Base-by-base conservation (phyloP, 768 basidiomycete genomes). In the Boletus reticuloceps region DNA sequence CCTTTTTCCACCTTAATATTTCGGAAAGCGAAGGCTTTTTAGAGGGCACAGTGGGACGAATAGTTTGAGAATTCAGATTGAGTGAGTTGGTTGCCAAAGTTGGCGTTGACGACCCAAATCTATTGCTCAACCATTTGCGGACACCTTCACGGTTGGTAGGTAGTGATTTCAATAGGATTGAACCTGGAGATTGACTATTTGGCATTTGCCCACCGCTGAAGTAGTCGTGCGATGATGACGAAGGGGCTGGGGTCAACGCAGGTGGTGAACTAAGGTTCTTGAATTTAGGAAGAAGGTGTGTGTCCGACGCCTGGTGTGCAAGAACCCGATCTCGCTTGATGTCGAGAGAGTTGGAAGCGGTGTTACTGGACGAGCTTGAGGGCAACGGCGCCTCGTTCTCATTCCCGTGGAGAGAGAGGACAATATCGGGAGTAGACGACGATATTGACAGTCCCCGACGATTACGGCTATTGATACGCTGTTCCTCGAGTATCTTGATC, bases 121-220 rank as follows among this genome's bases (percentile, higher is more conserved):
- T 84, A 44, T 69, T 82, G 59, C 76, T 86, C 42, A 91, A 69
- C 90, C 90, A 92, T 62, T 87, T 89, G 69, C 84, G 86, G 25
- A 91, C 90, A 22, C 85, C 89, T 50, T 89, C 85, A n/a, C 88
- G 77, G 19, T 82, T 89, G 69, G 82, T 89, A 2, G 90, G 90
- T 45, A 92, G 74, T 78, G 38, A 71, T 66, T 64, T 73, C 70
- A 56, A 71, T 63, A 60, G 72, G 70, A 58, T 74, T 70, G 59
- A 71, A 42, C 60, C 64, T 22, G 76, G 63, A 9, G 76, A 71
- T 50, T 77, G 69, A 13, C 54, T 53, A n/a, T 47, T 62, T 12
- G 32, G 44, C 14, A 72, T 60, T 34, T 67, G 67, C 29, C 58
- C 65, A 27, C 72, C 55, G 48, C 72, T 72, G 63, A 82, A 72